Base-by-base conservation (phyloP, 306 rosid species). In the Prinsepia uniflora region DNA sequence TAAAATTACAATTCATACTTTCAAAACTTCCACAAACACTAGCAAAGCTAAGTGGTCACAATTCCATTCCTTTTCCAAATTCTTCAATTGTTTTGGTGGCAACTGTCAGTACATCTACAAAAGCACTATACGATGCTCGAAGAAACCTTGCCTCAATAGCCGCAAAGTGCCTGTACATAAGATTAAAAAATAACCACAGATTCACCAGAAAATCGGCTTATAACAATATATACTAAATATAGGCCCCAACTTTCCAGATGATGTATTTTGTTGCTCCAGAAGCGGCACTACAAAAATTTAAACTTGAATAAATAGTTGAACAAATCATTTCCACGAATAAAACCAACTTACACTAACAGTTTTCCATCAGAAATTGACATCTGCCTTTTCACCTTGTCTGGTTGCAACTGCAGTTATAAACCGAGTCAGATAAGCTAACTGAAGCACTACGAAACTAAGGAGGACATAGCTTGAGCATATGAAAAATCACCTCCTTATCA, bases 101-200 rank as follows among this genome's bases (percentile, higher is more conserved):
- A 8, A 94, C 88, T 50, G 83, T 83, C 74, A 89, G 84, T 44
- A 84, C 89, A 63, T 89, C 97, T 3, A 91, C 81, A 70, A 91
- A 91, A 68, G 97, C 86, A 82, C 96, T 89, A 44, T 76, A 87
- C 1, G 96, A 91, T 81, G 97, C 92, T 42, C 97, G 87, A 65
- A 89, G 96, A 91, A 89, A 91, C 80, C 97, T 91, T 13, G 99
- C 92, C 75, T 94, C 96, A 67, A 61, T 82, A 36, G 97, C 99
- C 84, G 86, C 96, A 62, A 91, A 89, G 78, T 87, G 92, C 82
- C 96, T 94, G 83, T 63, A 5, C 64, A 34, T 5, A 43, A 72
- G 68, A 72, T 36, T 11, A n/a, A 59, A 69, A 67, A 63, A 73
- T 20, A 7, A 8, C 18, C 24, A 14, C 22, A 0, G 7, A 40